Evolutionary conservation across 2,329 filamentous ascomycete species (phyloP).

Genomic region (Calonectria multiphialidica): DNA sequence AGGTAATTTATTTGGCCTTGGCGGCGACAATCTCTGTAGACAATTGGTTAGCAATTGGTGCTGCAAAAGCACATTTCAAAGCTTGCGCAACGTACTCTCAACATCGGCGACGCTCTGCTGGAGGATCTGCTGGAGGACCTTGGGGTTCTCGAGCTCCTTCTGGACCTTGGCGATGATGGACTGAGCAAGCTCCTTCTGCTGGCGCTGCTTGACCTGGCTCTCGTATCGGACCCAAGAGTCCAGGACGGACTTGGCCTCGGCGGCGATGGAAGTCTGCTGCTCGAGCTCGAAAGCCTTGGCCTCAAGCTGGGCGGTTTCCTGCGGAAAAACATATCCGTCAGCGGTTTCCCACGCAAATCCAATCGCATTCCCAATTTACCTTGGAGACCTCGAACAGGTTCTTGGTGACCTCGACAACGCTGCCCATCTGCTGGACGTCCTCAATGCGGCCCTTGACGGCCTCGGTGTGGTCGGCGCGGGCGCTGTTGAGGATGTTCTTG

Average conservation of each 20-base stretch:
- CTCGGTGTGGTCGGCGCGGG: slow-evolving; percentile 92
- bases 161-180: slow-evolving; percentile 96
- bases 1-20: slow-evolving; percentile 71
- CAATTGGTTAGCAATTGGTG: slow-evolving; percentile 48
- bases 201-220: slow-evolving; percentile 97
- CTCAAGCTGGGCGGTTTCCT: slow-evolving; percentile 98
- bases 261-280: slow-evolving; percentile 91
- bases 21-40: slow-evolving; percentile 70
- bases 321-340: slow-evolving; percentile 37
- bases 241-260: slow-evolving; percentile 94
- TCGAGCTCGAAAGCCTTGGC: slow-evolving; percentile 96
- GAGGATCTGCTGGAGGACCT: slow-evolving; percentile 95
- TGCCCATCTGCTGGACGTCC: slow-evolving; percentile 93
- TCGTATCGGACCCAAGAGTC: slow-evolving; percentile 99
- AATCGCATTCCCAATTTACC: slow-evolving; percentile 65
- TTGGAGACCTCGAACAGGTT: slow-evolving; percentile 97
- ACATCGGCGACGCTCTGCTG: slow-evolving; percentile 96
- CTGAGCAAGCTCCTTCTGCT: slow-evolving; percentile 96
- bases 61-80: neutral
- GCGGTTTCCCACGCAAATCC: slow-evolving; percentile 24
- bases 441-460: slow-evolving; percentile 95
- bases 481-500: slow-evolving; percentile 93
- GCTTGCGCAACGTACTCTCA: slow-evolving; percentile 76
- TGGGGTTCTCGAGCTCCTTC: slow-evolving; percentile 99
- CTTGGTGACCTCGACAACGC: slow-evolving; percentile 98